phyloP scores from a whole-genome alignment of 1,284 basidiomycete species.

The Grifola frondosa region DNA sequence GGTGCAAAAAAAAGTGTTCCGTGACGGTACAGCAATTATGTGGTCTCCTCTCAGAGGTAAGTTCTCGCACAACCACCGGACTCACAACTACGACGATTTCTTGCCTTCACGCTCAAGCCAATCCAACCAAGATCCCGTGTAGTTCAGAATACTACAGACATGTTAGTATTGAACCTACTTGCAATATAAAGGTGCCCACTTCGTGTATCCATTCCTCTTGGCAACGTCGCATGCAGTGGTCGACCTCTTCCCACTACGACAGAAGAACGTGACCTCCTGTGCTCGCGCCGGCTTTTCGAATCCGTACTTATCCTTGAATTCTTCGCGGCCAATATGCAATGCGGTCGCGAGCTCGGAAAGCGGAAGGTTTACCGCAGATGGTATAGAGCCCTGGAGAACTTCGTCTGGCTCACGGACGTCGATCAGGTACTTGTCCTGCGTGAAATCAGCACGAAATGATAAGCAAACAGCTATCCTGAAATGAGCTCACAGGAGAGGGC shows the following conservation, averaged over 20 bases:
- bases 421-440: slow-evolving; percentile 80
- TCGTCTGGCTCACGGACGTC: slow-evolving; percentile 96
- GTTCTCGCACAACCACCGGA: too few species aligned
- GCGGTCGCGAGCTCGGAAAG: slow-evolving; percentile 77
- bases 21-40: too few species aligned
- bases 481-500: slow-evolving; percentile 70
- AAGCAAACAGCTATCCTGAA: background rate
- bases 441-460: too few species aligned
- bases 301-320: slow-evolving; percentile 73
- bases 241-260: slow-evolving; percentile 87
- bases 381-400: slow-evolving; percentile 92
- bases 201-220: slow-evolving; percentile 80
- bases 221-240: slow-evolving; percentile 85
- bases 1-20: too few species aligned
- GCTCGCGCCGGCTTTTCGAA: slow-evolving; percentile 79
- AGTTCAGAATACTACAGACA: slow-evolving; percentile 74
- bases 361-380: slow-evolving; percentile 92
- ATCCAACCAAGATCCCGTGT: slow-evolving; percentile 90
- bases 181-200: slow-evolving; percentile 46
- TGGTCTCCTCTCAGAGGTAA: too few species aligned
- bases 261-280: slow-evolving; percentile 93
- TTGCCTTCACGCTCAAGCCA: slow-evolving; percentile 73
- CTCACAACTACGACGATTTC: slow-evolving; percentile 8
- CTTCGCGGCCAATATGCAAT: slow-evolving; percentile 57
- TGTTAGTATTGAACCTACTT: background rate